Base-by-base conservation (phyloP, 305 asterid genomes). In the Withania somnifera region DNA sequence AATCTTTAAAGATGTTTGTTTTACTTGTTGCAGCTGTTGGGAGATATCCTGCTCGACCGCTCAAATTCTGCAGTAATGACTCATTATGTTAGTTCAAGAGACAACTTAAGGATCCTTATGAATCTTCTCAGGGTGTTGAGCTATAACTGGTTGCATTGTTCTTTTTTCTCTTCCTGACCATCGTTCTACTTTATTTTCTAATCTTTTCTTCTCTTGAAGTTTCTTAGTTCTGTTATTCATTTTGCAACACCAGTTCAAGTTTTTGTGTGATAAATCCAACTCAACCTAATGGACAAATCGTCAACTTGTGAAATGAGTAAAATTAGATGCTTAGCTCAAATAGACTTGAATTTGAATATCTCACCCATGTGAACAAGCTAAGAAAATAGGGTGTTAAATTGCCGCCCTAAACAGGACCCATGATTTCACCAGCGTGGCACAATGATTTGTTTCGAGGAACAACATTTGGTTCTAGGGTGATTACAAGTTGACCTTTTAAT, bases 81-180 rank as follows among this genome's bases (percentile, higher is more conserved):
- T 10, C 88, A 88, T 89, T 96, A 96, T 68, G 98, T 94, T 82
- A 77, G 95, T 90, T 96, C 99, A 61, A 86, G 92, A 82, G 98
- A 96, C 79, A 94, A 94, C 87, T 86, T 94, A 88, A 94, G 99
- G 93, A 94, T 96, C 86, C 95, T 96, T 78, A 94, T 96, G 99
- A 96, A 94, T 89, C 98, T 96, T 87, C 97, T 94, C 52, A 90
- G 98, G 85, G 98, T 97, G 91, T 54, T 95, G 84, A 81, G 54
- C 82, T 80, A 83, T 79, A 51, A 47, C 84, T 60, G 58, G 77
- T 80, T 36, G 19, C 32, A 64, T 45, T 50, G 36, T 50, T n/a
- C 63, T 53, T 19, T 28, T 45, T 66, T 51, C 19, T 17, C 42
- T 63, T 26, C 63, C 77, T 24, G 28, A 50, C 80, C 14, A 3